Conservation (phyloP, 2,329 filamentous ascomycete genomes). For the Atkinsonella hypoxylon region DNA sequence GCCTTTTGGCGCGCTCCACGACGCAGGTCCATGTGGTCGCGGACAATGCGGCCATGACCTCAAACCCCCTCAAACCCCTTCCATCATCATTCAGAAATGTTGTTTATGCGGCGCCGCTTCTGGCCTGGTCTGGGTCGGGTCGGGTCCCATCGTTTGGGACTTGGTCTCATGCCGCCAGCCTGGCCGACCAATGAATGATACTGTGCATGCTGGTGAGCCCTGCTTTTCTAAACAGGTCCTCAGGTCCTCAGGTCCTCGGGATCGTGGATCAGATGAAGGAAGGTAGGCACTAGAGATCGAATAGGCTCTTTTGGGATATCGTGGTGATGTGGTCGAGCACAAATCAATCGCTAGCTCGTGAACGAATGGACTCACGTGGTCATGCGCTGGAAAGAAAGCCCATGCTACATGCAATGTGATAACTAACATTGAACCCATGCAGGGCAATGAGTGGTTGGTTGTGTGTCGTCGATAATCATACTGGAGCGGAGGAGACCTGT, state of each 20-base stretch:
- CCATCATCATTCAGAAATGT: background rate
- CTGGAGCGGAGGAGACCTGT: background rate
- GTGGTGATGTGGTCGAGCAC: background rate
- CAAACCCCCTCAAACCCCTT: background rate
- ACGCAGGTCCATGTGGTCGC: constrained; percentile 5
- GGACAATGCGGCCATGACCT: constrained; percentile 1
- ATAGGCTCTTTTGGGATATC: background rate
- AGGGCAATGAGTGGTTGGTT: background rate
- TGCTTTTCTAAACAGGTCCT: too few relatives aligned
- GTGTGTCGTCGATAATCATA: background rate
- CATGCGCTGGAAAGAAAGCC: background rate
- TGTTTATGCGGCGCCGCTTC: background rate
- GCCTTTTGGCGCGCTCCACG: constrained; percentile 4
- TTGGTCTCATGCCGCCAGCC: constrained; percentile 2
- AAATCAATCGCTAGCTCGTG: background rate
- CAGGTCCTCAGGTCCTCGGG: background rate
- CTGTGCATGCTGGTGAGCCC: background rate
- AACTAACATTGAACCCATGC: too few relatives aligned
- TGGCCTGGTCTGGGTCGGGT: too few relatives aligned
- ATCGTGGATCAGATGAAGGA: background rate
- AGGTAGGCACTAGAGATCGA: background rate
- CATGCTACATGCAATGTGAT: background rate
- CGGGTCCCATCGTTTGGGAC: too few relatives aligned
- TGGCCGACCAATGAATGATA: background rate
- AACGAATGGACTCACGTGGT: background rate